phyloP scores from a whole-genome alignment of 148 eudicot genomes.

The Persicaria maculosa region DNA sequence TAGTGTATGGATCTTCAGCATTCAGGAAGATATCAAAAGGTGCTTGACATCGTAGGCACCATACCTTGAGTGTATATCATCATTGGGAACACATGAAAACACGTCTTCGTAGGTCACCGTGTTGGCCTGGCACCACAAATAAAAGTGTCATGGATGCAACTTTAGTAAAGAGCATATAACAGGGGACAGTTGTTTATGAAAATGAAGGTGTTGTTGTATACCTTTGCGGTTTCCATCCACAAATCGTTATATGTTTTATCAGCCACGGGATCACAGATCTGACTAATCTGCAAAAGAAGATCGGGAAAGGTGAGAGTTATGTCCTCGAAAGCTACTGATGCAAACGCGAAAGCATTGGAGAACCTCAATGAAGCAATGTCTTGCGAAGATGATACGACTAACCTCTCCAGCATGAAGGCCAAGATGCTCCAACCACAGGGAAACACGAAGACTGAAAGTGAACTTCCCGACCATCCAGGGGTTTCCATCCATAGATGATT shows the following conservation, averaged over 20 bases:
- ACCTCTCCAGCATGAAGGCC: slow-evolving; percentile 71
- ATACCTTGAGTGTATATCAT: slow-evolving; percentile 77
- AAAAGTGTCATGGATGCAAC: background rate
- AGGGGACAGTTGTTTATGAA: too few species aligned
- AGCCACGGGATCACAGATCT: slow-evolving; percentile 69
- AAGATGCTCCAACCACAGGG: slow-evolving; percentile 96
- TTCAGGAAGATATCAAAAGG: background rate
- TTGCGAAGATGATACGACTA: slow-evolving; percentile 15
- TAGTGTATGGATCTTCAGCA: background rate
- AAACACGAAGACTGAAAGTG: slow-evolving; percentile 59
- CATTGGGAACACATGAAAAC: slow-evolving; percentile 74
- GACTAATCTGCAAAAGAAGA: slow-evolving; percentile 40
- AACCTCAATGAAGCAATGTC: background rate
- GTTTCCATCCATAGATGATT: slow-evolving; percentile 74
- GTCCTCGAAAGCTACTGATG: background rate
- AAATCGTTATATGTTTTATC: slow-evolving; percentile 55
- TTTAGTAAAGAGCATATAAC: background rate
- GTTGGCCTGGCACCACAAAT: slow-evolving; percentile 40
- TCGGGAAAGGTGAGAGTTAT: background rate
- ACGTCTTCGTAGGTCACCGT: slow-evolving; percentile 52
- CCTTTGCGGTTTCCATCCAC: slow-evolving; percentile 82
- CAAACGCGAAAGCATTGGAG: background rate
- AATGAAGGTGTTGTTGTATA: slow-evolving; percentile 13
- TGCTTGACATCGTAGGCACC: slow-evolving; percentile 16
- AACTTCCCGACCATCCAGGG: slow-evolving; percentile 94